Evolutionary conservation across 192 early-diverging fungal species (phyloP).

Genomic region (Coemansia sp.): DNA sequence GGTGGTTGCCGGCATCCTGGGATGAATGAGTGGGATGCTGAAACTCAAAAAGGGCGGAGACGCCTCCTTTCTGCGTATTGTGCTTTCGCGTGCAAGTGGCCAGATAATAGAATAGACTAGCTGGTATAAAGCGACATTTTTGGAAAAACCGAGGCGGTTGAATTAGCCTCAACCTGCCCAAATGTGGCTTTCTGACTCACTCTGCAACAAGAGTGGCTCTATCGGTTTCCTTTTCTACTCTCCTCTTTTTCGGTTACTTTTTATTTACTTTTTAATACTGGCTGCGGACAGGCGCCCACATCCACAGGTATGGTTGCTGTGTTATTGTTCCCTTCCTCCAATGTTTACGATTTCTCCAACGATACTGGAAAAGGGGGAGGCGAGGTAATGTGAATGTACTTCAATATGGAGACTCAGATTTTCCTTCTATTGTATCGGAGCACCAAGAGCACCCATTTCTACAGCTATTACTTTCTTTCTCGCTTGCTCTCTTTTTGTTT

Average conservation of each 20-base stretch:
- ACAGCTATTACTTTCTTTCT: not conserved
- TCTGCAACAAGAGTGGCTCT: not conserved
- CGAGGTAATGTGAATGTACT: not conserved
- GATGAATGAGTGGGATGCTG: not conserved
- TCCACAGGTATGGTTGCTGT: not conserved
- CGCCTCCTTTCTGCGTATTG: not conserved
- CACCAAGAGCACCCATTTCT: not conserved
- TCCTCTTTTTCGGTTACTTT: not conserved
- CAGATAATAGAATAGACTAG: not conserved
- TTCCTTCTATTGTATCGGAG: not conserved
- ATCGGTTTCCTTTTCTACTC: not conserved
- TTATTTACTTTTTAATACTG: not conserved
- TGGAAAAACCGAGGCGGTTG: not conserved
- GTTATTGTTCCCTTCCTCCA: not conserved
- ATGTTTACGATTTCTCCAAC: not conserved
- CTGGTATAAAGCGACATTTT: not conserved
- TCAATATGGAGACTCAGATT: not conserved
- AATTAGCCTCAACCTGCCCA: not conserved
- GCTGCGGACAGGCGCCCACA: not conserved
- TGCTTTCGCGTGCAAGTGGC: not conserved
- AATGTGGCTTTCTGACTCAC: not conserved
- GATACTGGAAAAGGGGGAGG: not conserved
- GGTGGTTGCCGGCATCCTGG: constrained; percentile 2
- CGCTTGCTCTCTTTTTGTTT: not conserved
- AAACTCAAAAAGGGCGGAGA: not conserved